A percentile compares a stretch with the other conserved stretches of the same genome.
Evolutionary conservation across 495 filamentous ascomycete genomes (phyloP).

Genomic region (Trichoderma erinaceum): DNA sequence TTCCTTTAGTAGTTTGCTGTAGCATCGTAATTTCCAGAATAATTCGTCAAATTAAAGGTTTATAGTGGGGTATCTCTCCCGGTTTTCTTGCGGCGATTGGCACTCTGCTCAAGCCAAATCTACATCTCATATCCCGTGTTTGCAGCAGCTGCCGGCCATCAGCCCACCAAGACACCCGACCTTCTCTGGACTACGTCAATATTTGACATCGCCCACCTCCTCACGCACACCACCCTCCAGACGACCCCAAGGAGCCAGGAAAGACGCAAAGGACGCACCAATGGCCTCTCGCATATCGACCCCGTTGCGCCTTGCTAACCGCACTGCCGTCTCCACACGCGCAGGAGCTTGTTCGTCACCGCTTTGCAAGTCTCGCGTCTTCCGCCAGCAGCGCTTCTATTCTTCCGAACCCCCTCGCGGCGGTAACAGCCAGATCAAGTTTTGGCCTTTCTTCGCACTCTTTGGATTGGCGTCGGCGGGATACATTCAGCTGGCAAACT

Average conservation of each 20-base stretch:
- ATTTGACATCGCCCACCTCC: background rate
- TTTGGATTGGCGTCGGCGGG: slow-evolving; percentile 40
- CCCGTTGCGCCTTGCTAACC: slow-evolving; percentile 13
- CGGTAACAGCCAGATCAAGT: slow-evolving; percentile 28
- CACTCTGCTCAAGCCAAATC: too few relatives aligned
- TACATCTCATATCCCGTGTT: too few relatives aligned
- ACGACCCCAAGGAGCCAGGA: background rate
- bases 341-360: slow-evolving; percentile 9
- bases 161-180: slow-evolving; percentile 7
- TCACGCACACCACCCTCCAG: background rate
- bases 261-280: background rate
- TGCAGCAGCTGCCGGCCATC: background rate
- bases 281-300: slow-evolving; percentile 16
- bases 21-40: too few relatives aligned
- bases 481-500: slow-evolving; percentile 40
- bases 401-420: slow-evolving; percentile 27
- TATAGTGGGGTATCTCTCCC: too few relatives aligned
- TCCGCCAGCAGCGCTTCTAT: slow-evolving; percentile 16
- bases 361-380: slow-evolving; percentile 1
- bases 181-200: background rate
- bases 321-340: background rate
- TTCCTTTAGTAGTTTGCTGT: too few relatives aligned
- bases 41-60: too few relatives aligned
- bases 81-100: too few relatives aligned
- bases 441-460: slow-evolving; percentile 45